Base-by-base conservation (phyloP, 2,329 filamentous ascomycete genomes). In the Teratosphaeria pseudoeucalypti region DNA sequence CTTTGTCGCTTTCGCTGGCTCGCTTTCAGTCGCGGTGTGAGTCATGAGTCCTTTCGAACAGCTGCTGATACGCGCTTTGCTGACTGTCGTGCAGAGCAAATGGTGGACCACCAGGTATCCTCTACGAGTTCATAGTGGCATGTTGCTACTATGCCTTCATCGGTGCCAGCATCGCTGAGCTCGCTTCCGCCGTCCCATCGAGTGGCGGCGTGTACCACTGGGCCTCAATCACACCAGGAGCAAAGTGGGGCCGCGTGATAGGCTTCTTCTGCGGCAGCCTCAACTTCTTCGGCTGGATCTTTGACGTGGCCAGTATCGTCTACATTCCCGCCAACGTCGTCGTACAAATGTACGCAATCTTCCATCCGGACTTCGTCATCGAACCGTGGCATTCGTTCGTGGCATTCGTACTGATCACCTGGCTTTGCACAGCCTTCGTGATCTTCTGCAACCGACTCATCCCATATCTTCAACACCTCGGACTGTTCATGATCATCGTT, bases 281-380 rank as follows among this genome's bases (percentile, higher is more conserved):
- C 52, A 83, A 84, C 68, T 82, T 82, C 65, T 81, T 79, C 61
- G 81, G 78, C n/a, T 86, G 84, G 84, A 79, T 85, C 62, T 83
- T 86, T 60, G 83, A 82, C 62, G 76, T 84, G 6, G 81, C 83
- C 3, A 82, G 82, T 1, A 81, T 86, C 66, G 74, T 80, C 16
- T 77, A 80, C 59, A 84, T 86, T 60, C 76, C 82, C 4, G 79
- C 79, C 62, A 85, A 86, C 66, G 78, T 85, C 63, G 72, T 79
- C 12, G 79, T 86, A 19, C 80, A 82, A 65, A 81, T 86, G 78
- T 86, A 86, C 68, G 76, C 78, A 6, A 71, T 83, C 32, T 84
- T 82, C 72, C 80, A 86, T 66, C 77, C 78, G 1, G 79, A 72
- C 6, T 84, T 83, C 58, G 71, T 72, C 11, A 72, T 77, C 16